Evolutionary conservation across 139 green algal genomes (phyloP).

Genomic region (Chlorella sp.): DNA sequence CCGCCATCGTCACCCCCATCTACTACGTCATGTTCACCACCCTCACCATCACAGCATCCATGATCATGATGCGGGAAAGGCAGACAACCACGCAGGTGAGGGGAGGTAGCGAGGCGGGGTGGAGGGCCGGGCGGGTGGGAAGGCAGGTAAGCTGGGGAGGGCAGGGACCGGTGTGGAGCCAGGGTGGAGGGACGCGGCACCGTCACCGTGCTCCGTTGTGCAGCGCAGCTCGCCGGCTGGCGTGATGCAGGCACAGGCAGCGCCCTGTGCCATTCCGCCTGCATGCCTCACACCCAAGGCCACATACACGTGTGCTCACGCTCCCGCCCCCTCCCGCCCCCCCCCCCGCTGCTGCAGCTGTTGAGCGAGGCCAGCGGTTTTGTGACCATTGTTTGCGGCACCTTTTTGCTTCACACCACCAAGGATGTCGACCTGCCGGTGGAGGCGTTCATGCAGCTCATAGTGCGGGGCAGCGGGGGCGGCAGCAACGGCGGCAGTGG

Average conservation of each 20-base stretch:
- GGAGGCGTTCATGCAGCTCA: conserved; percentile 14
- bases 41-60: conserved; percentile 86
- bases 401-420: conserved; percentile 93
- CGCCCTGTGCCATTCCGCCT: neutral
- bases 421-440: conserved; percentile 75
- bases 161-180: neutral
- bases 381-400: conserved; percentile 93
- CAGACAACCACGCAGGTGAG: conserved; percentile 57
- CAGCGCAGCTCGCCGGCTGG: neutral
- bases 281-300: neutral
- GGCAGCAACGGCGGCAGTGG: neutral
- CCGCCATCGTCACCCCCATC: conserved; percentile 95
- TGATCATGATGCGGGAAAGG: conserved; percentile 81
- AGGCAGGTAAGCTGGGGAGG: neutral
- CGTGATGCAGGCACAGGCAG: neutral
- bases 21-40: conserved; percentile 99
- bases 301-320: neutral
- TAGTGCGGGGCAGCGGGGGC: neutral
- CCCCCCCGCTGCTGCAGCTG: conserved; percentile 55
- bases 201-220: neutral
- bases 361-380: conserved; percentile 89
- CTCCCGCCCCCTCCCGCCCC: too few species aligned
- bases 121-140: neutral
- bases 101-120: neutral
- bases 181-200: neutral